Evolutionary conservation across 768 basidiomycete species (phyloP), one percentile per base, ranked within the genome.

Genomic region (Russula emetica): DNA sequence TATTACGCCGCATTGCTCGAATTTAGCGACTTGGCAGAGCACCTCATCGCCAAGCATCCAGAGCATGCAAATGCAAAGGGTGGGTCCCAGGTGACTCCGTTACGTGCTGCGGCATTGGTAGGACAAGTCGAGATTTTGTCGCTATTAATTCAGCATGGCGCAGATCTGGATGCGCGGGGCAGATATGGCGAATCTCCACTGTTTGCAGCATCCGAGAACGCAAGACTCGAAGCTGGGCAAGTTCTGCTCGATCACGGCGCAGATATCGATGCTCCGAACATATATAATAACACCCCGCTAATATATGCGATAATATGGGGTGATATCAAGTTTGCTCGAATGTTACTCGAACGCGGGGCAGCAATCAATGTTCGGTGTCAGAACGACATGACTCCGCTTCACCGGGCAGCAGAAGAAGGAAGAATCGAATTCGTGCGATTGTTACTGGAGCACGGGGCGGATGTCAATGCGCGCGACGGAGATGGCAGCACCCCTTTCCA

Each of bases 311-410:
- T 13, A 3, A 0, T 1, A 0, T 2, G 6, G 0, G 20, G 24
- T 2, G 1, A 22, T 5, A 2, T 42, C 20, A 42, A 57, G 8
- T n/a, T 45, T 14, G 11, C 6, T 10, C 55, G 55, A n/a, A n/a
- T 45, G 22, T n/a, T 57, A n/a, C 18, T 56, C 3, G 18, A 28
- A 7, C 24, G 20, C 40, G 40, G 40, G 0, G 55, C 55, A 34
- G 1, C 7, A 1, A 1, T 36, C 1, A 5, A 22, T 36, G 20
- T 11, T 1, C 20, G 0, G 20, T 3, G 7, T 13, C 0, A 0
- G 4, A 0, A 0, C 11, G 32, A n/a, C 11, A 0, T 0, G 0
- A 53, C 32, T 2, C 10, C 52, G 2, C 28, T 18, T 10, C 28
- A 18, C 42, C 2, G 3, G 1, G 42, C 42, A 20, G 42, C 4